phyloP scores from a whole-genome alignment of 2,329 filamentous ascomycete genomes.

The Pestalotiopsis sp. region DNA sequence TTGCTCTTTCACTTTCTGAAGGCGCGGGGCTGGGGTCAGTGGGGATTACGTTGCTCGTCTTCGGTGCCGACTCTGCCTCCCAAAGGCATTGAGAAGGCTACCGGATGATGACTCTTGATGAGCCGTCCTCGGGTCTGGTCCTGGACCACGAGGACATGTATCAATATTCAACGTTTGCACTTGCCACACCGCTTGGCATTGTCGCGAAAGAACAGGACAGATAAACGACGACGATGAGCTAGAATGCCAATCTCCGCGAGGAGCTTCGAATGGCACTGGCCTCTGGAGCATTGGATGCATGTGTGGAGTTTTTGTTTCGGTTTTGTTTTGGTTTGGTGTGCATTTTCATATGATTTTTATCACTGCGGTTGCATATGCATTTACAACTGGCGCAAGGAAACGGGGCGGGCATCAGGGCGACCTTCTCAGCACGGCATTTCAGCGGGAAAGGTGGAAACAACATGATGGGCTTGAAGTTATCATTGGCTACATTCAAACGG shows the following conservation, averaged over 20 bases:
- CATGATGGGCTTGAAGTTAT: not conserved
- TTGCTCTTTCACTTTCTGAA: constrained; percentile 1
- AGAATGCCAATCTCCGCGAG: not conserved
- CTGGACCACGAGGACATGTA: constrained; percentile 2
- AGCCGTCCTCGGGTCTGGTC: not conserved
- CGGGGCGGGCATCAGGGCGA: not conserved
- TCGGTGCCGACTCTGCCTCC: not conserved
- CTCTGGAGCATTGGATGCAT: not conserved
- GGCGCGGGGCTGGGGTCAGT: constrained; percentile 10
- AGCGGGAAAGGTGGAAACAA: not conserved
- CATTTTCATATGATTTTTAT: constrained; percentile 4
- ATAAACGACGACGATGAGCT: not conserved
- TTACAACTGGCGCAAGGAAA: not conserved
- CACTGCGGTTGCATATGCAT: not conserved
- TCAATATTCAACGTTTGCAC: constrained; percentile 10
- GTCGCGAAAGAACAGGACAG: not conserved
- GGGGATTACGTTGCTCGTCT: constrained; percentile 11
- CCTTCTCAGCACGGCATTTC: not conserved
- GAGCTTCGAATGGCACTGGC: not conserved
- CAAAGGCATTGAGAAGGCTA: not conserved
- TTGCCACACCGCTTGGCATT: not conserved
- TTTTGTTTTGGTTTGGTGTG: not conserved
- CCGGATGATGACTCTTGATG: not conserved
- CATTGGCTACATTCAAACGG: constrained; percentile 1
- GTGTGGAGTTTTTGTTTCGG: constrained; percentile 4